A percentile compares a stretch with the other conserved stretches of the same genome.
Conservation (phyloP, 129 eudicot genomes). For the Helichrysum umbraculigerum region DNA sequence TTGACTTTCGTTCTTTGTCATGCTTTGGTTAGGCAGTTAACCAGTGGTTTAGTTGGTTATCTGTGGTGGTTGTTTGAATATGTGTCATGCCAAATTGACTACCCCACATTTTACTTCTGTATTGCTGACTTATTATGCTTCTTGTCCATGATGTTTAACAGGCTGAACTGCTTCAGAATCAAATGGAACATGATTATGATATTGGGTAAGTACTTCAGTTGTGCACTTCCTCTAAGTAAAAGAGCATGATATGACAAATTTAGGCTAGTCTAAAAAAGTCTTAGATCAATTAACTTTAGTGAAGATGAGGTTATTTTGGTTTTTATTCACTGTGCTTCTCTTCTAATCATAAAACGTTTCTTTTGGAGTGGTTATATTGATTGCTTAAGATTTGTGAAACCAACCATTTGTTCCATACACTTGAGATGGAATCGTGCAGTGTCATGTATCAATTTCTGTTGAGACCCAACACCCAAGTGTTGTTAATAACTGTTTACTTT, state of each 20-base stretch:
- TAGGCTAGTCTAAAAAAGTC: background rate
- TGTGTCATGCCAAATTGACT: background rate
- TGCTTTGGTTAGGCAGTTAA: background rate
- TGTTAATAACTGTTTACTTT: conserved; percentile 12
- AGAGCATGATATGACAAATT: conserved; percentile 14
- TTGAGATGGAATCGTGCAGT: conserved; percentile 24
- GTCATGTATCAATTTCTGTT: background rate
- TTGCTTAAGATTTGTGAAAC: conserved; percentile 2
- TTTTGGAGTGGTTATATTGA: background rate
- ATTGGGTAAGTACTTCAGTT: conserved; percentile 55
- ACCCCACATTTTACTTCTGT: background rate
- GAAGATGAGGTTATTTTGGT: background rate
- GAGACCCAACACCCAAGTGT: background rate
- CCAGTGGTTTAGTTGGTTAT: background rate
- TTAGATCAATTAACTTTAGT: background rate
- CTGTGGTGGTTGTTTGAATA: background rate
- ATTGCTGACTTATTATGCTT: conserved; percentile 16
- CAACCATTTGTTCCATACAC: conserved; percentile 2
- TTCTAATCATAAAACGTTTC: background rate
- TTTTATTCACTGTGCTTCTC: background rate
- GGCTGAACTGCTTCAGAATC: conserved; percentile 91
- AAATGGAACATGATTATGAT: conserved; percentile 90
- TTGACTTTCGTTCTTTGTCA: background rate
- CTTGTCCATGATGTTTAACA: conserved; percentile 28
- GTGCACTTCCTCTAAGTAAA: background rate